Percentiles rank a stretch among this genome's conserved stretches.
These are phyloP conservation scores for Rhynchospora pubera DNA, from an alignment of 176 grass and related monocot species.

Conservation along the genomic window DNA sequence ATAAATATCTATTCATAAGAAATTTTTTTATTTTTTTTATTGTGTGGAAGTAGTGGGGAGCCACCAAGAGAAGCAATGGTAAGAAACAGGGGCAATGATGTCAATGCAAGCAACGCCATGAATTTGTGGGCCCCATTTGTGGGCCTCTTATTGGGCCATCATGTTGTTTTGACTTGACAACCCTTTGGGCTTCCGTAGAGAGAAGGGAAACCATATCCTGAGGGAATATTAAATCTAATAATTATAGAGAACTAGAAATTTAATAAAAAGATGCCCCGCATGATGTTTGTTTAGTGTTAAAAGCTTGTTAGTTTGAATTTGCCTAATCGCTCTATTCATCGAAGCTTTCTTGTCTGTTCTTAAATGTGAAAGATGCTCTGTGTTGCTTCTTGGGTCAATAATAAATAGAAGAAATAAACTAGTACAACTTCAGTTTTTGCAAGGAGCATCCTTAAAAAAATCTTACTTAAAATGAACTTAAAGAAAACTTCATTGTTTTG, in stretches of 20 bases:
- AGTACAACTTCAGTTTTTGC: background rate
- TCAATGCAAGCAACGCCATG: constrained; percentile 6
- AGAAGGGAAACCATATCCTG: constrained; percentile 23
- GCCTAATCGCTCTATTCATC: background rate
- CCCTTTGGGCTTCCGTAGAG: constrained; percentile 23
- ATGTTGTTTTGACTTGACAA: constrained; percentile 20
- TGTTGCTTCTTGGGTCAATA: constrained; percentile 12
- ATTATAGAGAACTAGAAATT: constrained; percentile 1
- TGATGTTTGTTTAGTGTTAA: constrained; percentile 3
- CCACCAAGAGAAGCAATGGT: constrained; percentile 19
- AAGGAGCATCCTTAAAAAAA: background rate
- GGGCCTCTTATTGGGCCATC: constrained; percentile 12
- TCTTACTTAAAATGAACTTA: background rate
- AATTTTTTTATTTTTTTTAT: no score
- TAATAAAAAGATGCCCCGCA: background rate
- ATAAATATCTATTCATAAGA: constrained; percentile 3
- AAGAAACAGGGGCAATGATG: background rate
- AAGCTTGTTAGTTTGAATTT: background rate
- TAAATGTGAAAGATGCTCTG: constrained; percentile 5
- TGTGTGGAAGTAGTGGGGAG: constrained; percentile 7
- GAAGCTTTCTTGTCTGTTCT: background rate
- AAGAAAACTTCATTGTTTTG: background rate
- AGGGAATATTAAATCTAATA: background rate
- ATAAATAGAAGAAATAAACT: background rate
- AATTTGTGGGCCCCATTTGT: constrained; percentile 15